Conservation (phyloP, 495 filamentous ascomycete species). For the Talaromyces stipitatus region DNA sequence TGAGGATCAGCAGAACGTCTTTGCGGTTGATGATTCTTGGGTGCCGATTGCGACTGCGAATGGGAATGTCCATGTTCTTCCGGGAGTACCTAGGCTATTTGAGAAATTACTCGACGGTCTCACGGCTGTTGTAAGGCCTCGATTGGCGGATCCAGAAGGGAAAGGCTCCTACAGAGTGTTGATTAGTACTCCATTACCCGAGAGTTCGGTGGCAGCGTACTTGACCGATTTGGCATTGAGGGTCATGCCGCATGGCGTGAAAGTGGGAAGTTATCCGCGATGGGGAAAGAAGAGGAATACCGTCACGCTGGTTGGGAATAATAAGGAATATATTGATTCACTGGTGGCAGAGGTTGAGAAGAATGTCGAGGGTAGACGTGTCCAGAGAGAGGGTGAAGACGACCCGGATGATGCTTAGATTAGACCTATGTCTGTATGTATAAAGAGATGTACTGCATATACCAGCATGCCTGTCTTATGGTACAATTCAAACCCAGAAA, state of each 20-base stretch:
- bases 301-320: slow-evolving; percentile 78
- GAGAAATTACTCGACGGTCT: slow-evolving; percentile 67
- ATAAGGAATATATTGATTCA: slow-evolving; percentile 54
- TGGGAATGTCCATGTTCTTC: slow-evolving; percentile 88
- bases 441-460: neutral
- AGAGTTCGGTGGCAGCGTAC: slow-evolving; percentile 77
- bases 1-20: slow-evolving; percentile 59
- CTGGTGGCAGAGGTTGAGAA: slow-evolving; percentile 55
- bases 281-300: slow-evolving; percentile 87
- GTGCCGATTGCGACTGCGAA: slow-evolving; percentile 83
- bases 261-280: slow-evolving; percentile 93
- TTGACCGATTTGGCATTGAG: slow-evolving; percentile 68
- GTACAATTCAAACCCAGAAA: neutral
- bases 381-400: slow-evolving; percentile 52
- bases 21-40: slow-evolving; percentile 77
- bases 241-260: slow-evolving; percentile 66
- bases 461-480: neutral
- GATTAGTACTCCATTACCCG: slow-evolving; percentile 77
- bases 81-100: slow-evolving; percentile 83
- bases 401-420: slow-evolving; percentile 34
- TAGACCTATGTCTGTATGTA: neutral
- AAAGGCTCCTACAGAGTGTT: slow-evolving; percentile 69
- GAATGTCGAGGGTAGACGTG: slow-evolving; percentile 48
- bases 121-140: slow-evolving; percentile 58
- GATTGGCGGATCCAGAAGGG: slow-evolving; percentile 68